Conservation (phyloP, 495 filamentous ascomycete species). For the Hypoxylon trugodes region DNA sequence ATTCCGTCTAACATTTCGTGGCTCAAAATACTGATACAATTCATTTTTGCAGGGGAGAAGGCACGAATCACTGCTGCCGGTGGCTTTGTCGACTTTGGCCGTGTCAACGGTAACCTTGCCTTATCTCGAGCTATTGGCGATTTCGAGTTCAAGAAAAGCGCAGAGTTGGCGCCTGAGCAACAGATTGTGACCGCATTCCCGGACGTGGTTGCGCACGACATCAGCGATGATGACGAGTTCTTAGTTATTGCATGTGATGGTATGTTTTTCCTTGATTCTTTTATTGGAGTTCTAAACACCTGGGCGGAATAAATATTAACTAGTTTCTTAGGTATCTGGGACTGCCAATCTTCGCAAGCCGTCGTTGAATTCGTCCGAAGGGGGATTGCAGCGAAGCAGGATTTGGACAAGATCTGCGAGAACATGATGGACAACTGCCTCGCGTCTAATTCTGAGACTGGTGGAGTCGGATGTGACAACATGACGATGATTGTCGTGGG, state of each 20-base stretch:
- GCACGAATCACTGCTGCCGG: constrained; percentile 93
- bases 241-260: constrained; percentile 97
- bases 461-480: constrained; percentile 98
- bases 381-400: constrained; percentile 94
- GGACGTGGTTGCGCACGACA: constrained; percentile 88
- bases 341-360: constrained; percentile 97
- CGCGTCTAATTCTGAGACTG: constrained; percentile 95
- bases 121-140: constrained; percentile 97
- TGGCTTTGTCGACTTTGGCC: constrained; percentile 97
- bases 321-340: constrained; percentile 84
- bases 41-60: constrained; percentile 79
- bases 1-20: background rate
- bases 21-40: constrained; percentile 14
- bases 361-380: constrained; percentile 96
- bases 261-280: constrained; percentile 51
- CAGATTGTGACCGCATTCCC: constrained; percentile 98
- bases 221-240: constrained; percentile 95
- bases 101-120: constrained; percentile 98
- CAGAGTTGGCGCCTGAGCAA: constrained; percentile 92
- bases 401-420: constrained; percentile 91
- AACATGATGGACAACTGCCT: constrained; percentile 99
- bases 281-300: background rate
- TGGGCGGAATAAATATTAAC: constrained; percentile 42
- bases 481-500: constrained; percentile 97
- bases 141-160: constrained; percentile 99